phyloP scores from a whole-genome alignment of 129 eudicot species.

The Flaveria sonorensis region DNA sequence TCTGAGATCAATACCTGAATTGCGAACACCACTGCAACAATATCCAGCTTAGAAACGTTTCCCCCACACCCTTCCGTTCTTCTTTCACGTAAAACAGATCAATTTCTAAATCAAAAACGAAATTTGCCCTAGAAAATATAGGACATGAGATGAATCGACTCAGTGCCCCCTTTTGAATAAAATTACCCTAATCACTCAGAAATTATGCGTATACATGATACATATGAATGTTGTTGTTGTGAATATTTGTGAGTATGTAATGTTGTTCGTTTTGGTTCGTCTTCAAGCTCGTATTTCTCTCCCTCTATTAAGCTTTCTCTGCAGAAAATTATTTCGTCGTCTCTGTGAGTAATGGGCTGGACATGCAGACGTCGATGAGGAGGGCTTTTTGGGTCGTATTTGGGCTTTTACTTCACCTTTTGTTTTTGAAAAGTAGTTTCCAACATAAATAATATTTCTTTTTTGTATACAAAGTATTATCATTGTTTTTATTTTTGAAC shows the following conservation, averaged over 20 bases:
- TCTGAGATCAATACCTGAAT: conserved; percentile 54
- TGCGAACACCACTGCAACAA: conserved; percentile 25
- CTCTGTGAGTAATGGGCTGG: conserved; percentile 52
- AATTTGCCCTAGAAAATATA: conserved; percentile 41
- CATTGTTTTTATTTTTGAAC: too few species aligned
- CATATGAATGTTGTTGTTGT: not conserved
- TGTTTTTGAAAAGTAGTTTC: not conserved
- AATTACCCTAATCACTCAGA: conserved; percentile 12
- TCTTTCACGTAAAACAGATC: conserved; percentile 43
- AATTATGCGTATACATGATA: not conserved
- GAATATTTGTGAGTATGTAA: conserved; percentile 14
- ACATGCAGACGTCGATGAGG: conserved; percentile 45
- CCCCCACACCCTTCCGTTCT: conserved; percentile 1
- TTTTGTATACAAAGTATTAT: not conserved
- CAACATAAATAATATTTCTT: not conserved
- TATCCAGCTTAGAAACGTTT: conserved; percentile 33
- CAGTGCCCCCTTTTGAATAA: not conserved
- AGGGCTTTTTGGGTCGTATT: conserved; percentile 28
- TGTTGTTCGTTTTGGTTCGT: conserved; percentile 36
- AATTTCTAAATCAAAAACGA: conserved; percentile 35
- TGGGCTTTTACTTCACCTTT: conserved; percentile 11
- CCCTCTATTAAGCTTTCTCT: not conserved
- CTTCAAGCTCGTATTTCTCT: conserved; percentile 36
- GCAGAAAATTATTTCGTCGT: conserved; percentile 34
- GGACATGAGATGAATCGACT: conserved; percentile 17